Conservation (phyloP, 352 stramenopile species). For the Phytophthora pistaciae region DNA sequence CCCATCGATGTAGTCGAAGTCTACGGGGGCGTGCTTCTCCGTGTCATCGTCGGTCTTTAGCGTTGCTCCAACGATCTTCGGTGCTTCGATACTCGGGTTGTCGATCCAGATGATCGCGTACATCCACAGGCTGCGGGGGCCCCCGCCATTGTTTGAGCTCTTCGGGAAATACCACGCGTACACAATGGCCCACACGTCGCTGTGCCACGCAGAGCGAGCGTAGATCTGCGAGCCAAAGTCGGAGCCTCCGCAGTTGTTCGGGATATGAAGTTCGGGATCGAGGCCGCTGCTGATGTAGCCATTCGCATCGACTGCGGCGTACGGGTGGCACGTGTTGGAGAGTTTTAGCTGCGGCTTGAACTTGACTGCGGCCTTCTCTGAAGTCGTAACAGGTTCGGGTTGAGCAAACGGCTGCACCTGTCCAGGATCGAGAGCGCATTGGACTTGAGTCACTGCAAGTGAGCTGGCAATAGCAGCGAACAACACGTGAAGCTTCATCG, state of each 20-base stretch:
- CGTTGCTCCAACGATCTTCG: not conserved
- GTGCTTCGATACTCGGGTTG: not conserved
- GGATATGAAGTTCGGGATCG: not conserved
- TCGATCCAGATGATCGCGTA: not conserved
- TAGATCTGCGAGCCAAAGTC: not conserved
- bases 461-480: not conserved
- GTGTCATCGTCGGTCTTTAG: not conserved
- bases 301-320: not conserved
- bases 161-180: not conserved
- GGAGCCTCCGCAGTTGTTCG: not conserved
- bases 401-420: not conserved
- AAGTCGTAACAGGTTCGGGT: not conserved
- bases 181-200: not conserved
- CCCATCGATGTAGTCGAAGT: not conserved
- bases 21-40: not conserved
- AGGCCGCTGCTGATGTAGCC: not conserved
- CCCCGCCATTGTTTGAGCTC: not conserved
- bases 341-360: not conserved
- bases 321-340: not conserved
- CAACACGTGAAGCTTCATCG: not conserved
- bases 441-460: not conserved
- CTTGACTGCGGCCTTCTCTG: not conserved
- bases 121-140: not conserved
- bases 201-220: not conserved
- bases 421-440: not conserved